Base-by-base conservation (phyloP, 805 yeast genomes). In the Kockiozyma suomiensis region DNA sequence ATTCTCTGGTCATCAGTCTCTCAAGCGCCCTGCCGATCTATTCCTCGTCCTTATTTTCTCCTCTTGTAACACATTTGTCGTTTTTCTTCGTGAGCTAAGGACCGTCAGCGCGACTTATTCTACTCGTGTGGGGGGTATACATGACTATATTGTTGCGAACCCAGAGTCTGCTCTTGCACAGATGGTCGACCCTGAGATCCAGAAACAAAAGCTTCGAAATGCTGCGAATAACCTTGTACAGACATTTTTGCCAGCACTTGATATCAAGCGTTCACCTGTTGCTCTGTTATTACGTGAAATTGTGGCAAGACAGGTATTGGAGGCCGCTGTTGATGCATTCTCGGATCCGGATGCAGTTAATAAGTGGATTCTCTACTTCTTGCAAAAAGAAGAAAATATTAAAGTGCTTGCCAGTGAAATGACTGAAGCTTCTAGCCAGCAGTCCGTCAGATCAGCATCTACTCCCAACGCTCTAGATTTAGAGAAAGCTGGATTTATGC, bases 101-200 rank as follows among this genome's bases (percentile, higher is more conserved):
- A 46, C 56, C 1, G 62, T 66, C 37, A 41, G 40, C 30, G 57
- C 64, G 1, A 45, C 60, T 26, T 62, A 60, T 23, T 42, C 64
- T 13, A 47, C 61, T 17, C 38, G 33, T 12, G 59, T 54, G 13
- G 56, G 59, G 17, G 61, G 62, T 6, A 56, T 67, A 15, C 56
- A 65, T 19, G 63, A 61, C 15, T 67, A 66, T 53, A 53, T 66
- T 26, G 69, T 45, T 25, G 55, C 60, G 6, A 58, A 67, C 41
- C 68, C 69, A 4, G 65, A 63, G 25, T 66, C 68, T n/a, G 66
- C 64, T n/a, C 58, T 67, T n/a, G 58, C 69, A 5, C 62, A 56
- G 35, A 58, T 66, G 66, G 56, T 62, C n/a, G 65, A 67, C 45
- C 64, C 65, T 8, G 58, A 61, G 38, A 58, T 58, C 26, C 69